Conservation (phyloP, 352 stramenopile species). For the Phytophthora pinifolia region DNA sequence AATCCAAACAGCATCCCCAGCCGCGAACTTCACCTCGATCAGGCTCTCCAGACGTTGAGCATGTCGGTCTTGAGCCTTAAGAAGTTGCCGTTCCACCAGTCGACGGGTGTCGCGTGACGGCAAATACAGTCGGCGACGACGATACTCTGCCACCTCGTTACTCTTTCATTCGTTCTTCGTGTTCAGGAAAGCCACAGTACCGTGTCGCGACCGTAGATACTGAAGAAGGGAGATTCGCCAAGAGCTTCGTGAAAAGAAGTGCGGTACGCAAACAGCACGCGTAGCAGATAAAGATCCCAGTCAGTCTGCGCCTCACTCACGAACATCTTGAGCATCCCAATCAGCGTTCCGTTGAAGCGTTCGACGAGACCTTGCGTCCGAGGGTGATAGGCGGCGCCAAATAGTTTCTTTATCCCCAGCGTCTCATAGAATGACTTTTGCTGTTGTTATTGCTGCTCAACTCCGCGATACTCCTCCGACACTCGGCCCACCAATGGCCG, state of each 20-base stretch:
- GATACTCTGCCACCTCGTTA: neutral
- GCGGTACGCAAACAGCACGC: conserved; percentile 2
- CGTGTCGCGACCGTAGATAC: neutral
- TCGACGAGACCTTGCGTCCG: conserved; percentile 2
- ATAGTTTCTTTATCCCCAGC: neutral
- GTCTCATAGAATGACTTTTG: neutral
- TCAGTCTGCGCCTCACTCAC: neutral
- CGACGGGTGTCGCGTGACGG: neutral
- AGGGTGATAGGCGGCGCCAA: conserved; percentile 1
- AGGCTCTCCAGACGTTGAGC: neutral
- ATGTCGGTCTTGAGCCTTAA: neutral
- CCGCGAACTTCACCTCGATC: neutral
- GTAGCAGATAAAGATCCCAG: neutral
- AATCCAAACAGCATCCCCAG: neutral
- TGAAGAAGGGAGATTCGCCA: conserved; percentile 2
- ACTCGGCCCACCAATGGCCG: too few relatives aligned
- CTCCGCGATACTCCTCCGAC: too few relatives aligned
- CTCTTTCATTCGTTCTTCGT: neutral
- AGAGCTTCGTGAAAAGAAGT: neutral
- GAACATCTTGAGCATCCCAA: conserved; percentile 1
- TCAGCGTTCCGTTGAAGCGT: conserved; percentile 3
- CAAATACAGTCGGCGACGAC: neutral
- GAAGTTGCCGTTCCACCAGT: conserved; percentile 1
- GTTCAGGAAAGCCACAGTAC: conserved; percentile 6
- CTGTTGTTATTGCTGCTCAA: too few relatives aligned